phyloP scores from a whole-genome alignment of 495 filamentous ascomycete genomes.

The Aspergillus sclerotioniger region DNA sequence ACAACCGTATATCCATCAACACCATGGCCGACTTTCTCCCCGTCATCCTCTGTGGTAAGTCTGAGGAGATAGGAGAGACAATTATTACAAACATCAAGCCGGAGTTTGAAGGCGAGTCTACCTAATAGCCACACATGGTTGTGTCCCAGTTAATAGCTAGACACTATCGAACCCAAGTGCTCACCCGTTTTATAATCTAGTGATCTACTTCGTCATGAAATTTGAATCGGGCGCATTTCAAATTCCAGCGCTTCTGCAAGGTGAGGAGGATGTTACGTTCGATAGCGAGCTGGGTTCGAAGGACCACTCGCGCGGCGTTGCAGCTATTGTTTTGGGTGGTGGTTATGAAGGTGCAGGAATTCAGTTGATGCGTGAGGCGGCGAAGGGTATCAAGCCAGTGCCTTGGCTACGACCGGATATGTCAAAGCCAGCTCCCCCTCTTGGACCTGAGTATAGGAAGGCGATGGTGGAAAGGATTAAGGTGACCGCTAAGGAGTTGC shows the following conservation, averaged over 20 bases:
- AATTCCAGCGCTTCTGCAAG: neutral
- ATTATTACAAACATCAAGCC: too few species aligned
- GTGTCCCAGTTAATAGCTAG: too few species aligned
- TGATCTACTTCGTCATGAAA: neutral
- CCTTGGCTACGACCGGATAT: neutral
- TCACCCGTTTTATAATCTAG: neutral
- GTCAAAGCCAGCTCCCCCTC: neutral
- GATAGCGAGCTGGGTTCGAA: neutral
- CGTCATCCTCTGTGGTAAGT: too few species aligned
- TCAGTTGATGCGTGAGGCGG: neutral
- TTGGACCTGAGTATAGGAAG: neutral
- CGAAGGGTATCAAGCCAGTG: neutral
- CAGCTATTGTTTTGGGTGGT: neutral
- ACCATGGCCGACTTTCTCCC: too few species aligned
- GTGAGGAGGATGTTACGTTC: neutral
- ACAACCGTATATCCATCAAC: too few species aligned
- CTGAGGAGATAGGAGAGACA: too few species aligned
- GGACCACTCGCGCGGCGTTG: neutral
- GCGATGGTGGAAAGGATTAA: neutral
- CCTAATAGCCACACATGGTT: too few species aligned
- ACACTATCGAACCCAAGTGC: neutral
- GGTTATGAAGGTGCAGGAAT: neutral
- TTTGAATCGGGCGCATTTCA: neutral
- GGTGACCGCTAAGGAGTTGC: neutral
- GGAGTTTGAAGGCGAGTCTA: too few species aligned